Evolutionary conservation across 768 basidiomycete species (phyloP).

Genomic region (Omphalotus guepiniiformis): DNA sequence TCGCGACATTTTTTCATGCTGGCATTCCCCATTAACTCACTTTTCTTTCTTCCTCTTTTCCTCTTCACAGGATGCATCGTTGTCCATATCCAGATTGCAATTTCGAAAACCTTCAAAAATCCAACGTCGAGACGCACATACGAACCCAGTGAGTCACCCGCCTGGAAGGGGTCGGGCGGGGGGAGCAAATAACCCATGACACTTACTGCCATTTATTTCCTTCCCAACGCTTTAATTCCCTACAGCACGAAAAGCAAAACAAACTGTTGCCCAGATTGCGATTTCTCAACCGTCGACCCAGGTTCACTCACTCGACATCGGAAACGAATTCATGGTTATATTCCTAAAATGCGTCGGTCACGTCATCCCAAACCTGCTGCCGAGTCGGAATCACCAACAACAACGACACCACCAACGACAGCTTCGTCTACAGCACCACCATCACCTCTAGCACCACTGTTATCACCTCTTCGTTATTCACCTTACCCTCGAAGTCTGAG

Average conservation of each 20-base stretch:
- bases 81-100: conserved; percentile 17
- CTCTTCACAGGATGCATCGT: conserved; percentile 14
- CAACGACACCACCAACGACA: no score
- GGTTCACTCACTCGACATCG: conserved; percentile 21
- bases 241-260: conserved; percentile 14
- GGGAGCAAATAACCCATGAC: neutral
- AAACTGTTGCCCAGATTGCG: conserved; percentile 13
- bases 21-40: neutral
- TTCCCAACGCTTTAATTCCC: neutral
- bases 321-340: conserved; percentile 14
- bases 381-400: no score
- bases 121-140: conserved; percentile 19
- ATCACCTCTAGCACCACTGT: no score
- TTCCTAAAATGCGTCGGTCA: conserved; percentile 11
- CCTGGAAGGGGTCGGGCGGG: no score
- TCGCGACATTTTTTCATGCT: no score
- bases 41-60: conserved; percentile 1
- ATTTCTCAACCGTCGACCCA: conserved; percentile 18
- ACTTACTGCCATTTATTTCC: neutral
- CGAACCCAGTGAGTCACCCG: conserved; percentile 25
- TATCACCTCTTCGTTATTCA: no score
- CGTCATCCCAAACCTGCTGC: conserved; percentile 8
- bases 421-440: no score
- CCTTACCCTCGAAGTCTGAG: no score
- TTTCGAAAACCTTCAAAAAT: conserved; percentile 17